These are phyloP conservation scores for Talaromyces sp. DNA, from an alignment of 2,329 filamentous ascomycete species.

Conservation along the genomic window DNA sequence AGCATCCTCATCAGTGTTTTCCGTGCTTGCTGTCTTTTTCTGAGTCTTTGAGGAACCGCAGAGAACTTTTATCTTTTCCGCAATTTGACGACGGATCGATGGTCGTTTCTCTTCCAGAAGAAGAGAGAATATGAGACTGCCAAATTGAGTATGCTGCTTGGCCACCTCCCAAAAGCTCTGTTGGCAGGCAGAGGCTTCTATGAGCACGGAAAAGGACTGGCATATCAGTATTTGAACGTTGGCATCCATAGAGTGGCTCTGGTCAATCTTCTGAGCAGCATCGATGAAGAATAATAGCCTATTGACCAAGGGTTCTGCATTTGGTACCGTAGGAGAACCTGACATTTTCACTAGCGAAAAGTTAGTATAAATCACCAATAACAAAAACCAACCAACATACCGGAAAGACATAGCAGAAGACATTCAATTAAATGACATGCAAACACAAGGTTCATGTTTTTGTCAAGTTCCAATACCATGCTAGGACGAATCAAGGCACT, in stretches of 20 bases:
- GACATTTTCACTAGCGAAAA: slow-evolving; percentile 19
- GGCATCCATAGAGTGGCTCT: slow-evolving; percentile 12
- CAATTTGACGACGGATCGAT: slow-evolving; percentile 31
- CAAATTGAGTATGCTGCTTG: slow-evolving; percentile 31
- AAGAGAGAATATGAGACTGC: slow-evolving; percentile 35
- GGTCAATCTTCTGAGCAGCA: slow-evolving; percentile 16
- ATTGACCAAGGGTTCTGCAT: slow-evolving; percentile 31
- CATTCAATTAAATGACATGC: slow-evolving; percentile 53
- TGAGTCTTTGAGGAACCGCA: slow-evolving; percentile 27
- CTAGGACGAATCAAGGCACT: slow-evolving; percentile 56
- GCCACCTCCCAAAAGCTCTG: slow-evolving; percentile 41
- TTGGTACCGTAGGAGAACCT: slow-evolving; percentile 24
- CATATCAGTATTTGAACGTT: slow-evolving; percentile 34
- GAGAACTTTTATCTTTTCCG: slow-evolving; percentile 33
- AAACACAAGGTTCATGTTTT: slow-evolving; percentile 46
- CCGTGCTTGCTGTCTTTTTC: slow-evolving; percentile 21
- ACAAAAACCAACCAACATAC: slow-evolving; percentile 29
- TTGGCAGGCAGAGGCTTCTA: slow-evolving; percentile 46
- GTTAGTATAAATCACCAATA: slow-evolving; percentile 1
- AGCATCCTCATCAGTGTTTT: slow-evolving; percentile 13
- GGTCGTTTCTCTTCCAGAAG: slow-evolving; percentile 41
- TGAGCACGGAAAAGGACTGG: slow-evolving; percentile 42
- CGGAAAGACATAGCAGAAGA: slow-evolving; percentile 51
- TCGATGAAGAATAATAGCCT: slow-evolving; percentile 32
- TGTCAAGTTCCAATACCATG: slow-evolving; percentile 44